Percentiles rank a stretch among this genome's conserved stretches.
Evolutionary conservation across 306 rosid genomes (phyloP).

Genomic region (Pueraria montana): DNA sequence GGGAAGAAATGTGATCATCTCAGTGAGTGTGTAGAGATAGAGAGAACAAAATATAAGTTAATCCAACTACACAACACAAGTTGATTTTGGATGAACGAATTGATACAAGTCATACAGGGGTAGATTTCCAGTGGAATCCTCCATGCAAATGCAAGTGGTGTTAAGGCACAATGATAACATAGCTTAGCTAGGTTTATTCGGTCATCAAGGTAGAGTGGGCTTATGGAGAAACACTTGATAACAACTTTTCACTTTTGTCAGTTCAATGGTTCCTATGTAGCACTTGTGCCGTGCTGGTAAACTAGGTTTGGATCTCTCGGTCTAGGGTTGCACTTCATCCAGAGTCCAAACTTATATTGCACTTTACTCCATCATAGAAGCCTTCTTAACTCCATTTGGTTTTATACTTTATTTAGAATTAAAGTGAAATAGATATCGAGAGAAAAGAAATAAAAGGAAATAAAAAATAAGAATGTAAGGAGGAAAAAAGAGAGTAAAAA

Average conservation of each 20-base stretch:
- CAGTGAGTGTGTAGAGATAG: no score
- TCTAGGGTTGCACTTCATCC: background rate
- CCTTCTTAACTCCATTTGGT: background rate
- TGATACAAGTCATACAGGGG: no score
- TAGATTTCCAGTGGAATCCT: background rate
- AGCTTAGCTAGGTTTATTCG: constrained; percentile 32
- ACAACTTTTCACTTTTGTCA: constrained; percentile 41
- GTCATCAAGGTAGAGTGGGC: constrained; percentile 17
- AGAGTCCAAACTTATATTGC: no score
- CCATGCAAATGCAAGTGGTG: background rate
- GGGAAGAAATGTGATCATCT: no score
- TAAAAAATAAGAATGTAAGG: background rate
- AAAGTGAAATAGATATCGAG: background rate
- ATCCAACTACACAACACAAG: no score
- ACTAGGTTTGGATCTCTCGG: background rate
- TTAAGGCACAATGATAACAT: constrained; percentile 5
- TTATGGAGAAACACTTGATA: constrained; percentile 19
- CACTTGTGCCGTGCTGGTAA: constrained; percentile 12
- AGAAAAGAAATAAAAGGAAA: background rate
- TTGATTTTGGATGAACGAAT: no score
- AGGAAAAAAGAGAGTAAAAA: background rate
- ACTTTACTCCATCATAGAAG: background rate
- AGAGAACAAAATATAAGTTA: no score
- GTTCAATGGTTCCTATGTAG: constrained; percentile 37
- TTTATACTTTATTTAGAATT: background rate